Evolutionary conservation across 306 rosid species (phyloP).

Genomic region (Fragaria ananassa): DNA sequence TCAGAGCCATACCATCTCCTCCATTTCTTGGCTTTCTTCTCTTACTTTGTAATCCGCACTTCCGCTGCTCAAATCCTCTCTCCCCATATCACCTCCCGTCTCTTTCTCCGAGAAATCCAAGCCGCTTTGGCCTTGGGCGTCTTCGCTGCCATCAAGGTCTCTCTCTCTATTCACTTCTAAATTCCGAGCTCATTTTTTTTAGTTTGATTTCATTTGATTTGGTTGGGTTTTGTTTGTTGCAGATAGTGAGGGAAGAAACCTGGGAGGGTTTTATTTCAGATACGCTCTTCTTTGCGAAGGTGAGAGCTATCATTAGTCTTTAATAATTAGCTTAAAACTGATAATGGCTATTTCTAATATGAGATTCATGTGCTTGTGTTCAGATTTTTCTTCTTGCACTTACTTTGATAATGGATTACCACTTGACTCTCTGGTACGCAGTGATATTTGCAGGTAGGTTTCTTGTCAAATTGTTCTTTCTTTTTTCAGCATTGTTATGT

Average conservation of each 20-base stretch:
- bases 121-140: slow-evolving; percentile 54
- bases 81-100: slow-evolving; percentile 40
- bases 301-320: background rate
- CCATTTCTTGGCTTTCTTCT: slow-evolving; percentile 76
- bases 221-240: slow-evolving; percentile 18
- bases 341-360: background rate
- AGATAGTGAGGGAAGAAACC: slow-evolving; percentile 78
- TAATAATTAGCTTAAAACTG: background rate
- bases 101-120: slow-evolving; percentile 70
- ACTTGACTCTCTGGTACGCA: slow-evolving; percentile 74
- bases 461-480: slow-evolving; percentile 13
- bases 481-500: background rate
- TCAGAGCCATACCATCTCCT: slow-evolving; percentile 77
- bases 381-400: slow-evolving; percentile 76
- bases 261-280: slow-evolving; percentile 75
- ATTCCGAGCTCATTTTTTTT: background rate
- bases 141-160: slow-evolving; percentile 66
- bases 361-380: slow-evolving; percentile 16
- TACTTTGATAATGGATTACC: slow-evolving; percentile 67
- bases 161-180: background rate
- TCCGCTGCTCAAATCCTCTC: slow-evolving; percentile 44
- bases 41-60: slow-evolving; percentile 66
- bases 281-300: slow-evolving; percentile 73
- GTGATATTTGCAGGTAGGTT: slow-evolving; percentile 62
- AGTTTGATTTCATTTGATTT: no score